Evolutionary conservation across 2,329 filamentous ascomycete genomes (phyloP).

Genomic region (Teratosphaeria destructans): DNA sequence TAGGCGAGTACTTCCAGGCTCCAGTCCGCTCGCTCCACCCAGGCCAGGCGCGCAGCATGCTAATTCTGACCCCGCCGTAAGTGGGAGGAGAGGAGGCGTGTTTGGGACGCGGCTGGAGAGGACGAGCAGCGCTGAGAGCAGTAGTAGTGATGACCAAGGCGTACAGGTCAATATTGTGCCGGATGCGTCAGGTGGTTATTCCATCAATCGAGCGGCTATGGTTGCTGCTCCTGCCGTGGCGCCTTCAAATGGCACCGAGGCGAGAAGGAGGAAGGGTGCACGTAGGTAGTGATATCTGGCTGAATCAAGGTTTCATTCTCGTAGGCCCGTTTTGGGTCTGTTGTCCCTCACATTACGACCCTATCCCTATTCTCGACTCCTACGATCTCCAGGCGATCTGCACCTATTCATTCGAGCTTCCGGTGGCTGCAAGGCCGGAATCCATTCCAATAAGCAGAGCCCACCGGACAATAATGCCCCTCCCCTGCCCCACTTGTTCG

Average conservation of each 20-base stretch:
- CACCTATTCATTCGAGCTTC: too few relatives aligned
- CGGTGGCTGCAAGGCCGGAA: background rate
- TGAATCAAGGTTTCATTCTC: background rate
- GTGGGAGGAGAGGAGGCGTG: conserved; percentile 10
- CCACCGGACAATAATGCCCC: background rate
- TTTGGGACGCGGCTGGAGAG: conserved; percentile 12
- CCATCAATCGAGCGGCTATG: conserved; percentile 8
- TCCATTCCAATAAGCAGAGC: background rate
- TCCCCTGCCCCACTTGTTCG: background rate
- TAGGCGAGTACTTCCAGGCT: conserved; percentile 17
- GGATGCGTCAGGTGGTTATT: conserved; percentile 14
- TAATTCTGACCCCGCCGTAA: conserved; percentile 8
- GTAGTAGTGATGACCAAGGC: conserved; percentile 18
- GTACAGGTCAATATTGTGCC: conserved; percentile 20
- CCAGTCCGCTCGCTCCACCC: conserved; percentile 12
- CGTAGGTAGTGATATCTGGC: conserved; percentile 5
- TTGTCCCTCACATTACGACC: background rate
- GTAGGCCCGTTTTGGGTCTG: background rate
- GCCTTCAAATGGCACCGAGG: conserved; percentile 8
- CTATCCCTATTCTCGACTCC: too few relatives aligned
- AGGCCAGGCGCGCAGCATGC: conserved; percentile 2
- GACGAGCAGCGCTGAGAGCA: conserved; percentile 3
- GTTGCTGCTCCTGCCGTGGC: conserved; percentile 3
- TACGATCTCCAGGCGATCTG: background rate
- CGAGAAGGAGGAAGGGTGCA: conserved; percentile 13